phyloP scores from a whole-genome alignment of 768 basidiomycete genomes.

The Collybia sordida region DNA sequence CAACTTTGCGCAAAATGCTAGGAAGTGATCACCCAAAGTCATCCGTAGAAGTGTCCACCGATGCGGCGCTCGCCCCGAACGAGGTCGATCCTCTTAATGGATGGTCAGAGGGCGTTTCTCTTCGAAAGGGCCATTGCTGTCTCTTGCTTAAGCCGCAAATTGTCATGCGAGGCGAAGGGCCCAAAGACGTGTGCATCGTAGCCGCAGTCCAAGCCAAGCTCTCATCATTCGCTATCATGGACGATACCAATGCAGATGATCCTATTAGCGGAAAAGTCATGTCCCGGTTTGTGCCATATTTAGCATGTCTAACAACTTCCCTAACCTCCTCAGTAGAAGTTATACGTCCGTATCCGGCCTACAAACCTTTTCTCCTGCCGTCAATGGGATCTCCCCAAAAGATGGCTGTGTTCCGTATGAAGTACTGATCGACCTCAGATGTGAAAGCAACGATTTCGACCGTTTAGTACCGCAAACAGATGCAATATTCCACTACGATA shows the following conservation, averaged over 20 bases:
- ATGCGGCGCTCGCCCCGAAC: conserved; percentile 27
- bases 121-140: conserved; percentile 74
- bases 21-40: conserved; percentile 51
- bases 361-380: conserved; percentile 82
- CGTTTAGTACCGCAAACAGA: conserved; percentile 89
- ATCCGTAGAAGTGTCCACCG: conserved; percentile 37
- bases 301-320: background rate
- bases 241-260: conserved; percentile 75
- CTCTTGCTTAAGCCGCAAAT: conserved; percentile 92
- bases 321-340: conserved; percentile 46
- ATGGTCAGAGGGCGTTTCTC: conserved; percentile 70
- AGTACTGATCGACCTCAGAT: conserved; percentile 81
- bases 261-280: conserved; percentile 84
- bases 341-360: conserved; percentile 78
- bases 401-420: conserved; percentile 81
- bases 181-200: conserved; percentile 61
- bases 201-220: conserved; percentile 81
- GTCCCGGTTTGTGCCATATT: conserved; percentile 57
- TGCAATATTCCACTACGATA: conserved; percentile 85
- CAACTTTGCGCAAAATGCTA: conserved; percentile 64
- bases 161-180: conserved; percentile 62
- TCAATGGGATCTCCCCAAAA: conserved; percentile 30
- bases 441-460: conserved; percentile 82
- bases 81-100: conserved; percentile 62
- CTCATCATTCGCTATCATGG: conserved; percentile 79